phyloP scores from a whole-genome alignment of 345 rosid species.

The Cardamine chenopodiifolia region DNA sequence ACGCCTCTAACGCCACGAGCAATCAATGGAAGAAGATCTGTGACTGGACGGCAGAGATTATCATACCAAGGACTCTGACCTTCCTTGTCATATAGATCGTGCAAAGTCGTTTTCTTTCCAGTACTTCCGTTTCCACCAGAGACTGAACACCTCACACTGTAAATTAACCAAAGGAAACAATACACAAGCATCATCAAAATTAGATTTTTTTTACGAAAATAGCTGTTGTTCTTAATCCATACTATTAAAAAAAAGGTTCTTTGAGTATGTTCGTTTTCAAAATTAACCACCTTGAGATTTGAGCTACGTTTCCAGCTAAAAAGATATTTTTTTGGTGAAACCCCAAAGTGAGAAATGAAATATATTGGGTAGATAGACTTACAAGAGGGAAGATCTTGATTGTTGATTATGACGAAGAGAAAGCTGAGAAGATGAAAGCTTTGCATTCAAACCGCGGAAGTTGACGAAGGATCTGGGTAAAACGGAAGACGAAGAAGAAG shows the following conservation, averaged over 20 bases:
- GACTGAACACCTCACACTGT: constrained; percentile 75
- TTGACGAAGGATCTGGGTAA: constrained; percentile 45
- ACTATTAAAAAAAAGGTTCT: not conserved
- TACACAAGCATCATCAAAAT: not conserved
- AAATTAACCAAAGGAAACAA: constrained; percentile 1
- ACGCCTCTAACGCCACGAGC: constrained; percentile 96
- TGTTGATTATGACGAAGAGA: constrained; percentile 43
- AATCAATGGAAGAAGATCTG: constrained; percentile 82
- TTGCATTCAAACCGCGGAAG: constrained; percentile 49
- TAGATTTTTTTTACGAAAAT: not conserved
- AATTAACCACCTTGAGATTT: not conserved
- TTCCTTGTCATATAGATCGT: constrained; percentile 85
- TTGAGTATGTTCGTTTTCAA: not conserved
- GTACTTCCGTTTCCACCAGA: constrained; percentile 63
- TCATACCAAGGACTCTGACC: constrained; percentile 99
- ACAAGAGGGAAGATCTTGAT: constrained; percentile 57
- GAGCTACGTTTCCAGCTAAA: constrained; percentile 12
- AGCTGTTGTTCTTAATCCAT: not conserved
- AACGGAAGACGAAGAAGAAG: constrained; percentile 53
- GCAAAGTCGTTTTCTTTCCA: constrained; percentile 70
- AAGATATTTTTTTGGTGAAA: not conserved
- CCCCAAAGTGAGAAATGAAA: constrained; percentile 2
- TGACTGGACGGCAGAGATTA: constrained; percentile 94
- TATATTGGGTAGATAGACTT: constrained; percentile 39
- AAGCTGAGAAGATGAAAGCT: constrained; percentile 55